Base-by-base conservation (phyloP, 257 asterid genomes). In the Petrea volubilis region DNA sequence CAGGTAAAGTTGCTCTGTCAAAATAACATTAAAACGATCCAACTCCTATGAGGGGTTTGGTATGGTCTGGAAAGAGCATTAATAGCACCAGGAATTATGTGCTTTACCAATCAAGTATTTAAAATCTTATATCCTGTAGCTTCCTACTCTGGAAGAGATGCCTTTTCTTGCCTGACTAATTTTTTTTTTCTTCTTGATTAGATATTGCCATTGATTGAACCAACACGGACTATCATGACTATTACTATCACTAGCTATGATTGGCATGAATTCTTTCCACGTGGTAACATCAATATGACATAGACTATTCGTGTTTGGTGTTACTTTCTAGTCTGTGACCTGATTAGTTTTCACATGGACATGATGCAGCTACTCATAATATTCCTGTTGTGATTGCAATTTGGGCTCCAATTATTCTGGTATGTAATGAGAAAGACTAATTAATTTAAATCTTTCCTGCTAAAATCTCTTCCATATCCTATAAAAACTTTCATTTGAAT, bases 231-330 rank as follows among this genome's bases (percentile, higher is more conserved):
- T 11, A 90, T 95, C 66, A 84, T 95, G 99, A 55, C 60, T 68
- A 70, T 90, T 81, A 78, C 80, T 77, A 81, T 95, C 84, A 78
- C 82, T 77, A 81, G 59, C 81, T 95, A 87, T 65, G 97, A 95
- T 60, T 95, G 99, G 99, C 99, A 95, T 27, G 99, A 95, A 67
- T 86, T 95, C 82, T 92, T 92, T 63, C 99, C 99, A 28, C 80
- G 90, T 50, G 91, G 99, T 92, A 88, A 78, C 29, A 57, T 74
- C 70, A 62, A 66, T 66, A 38, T 60, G 60, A n/a, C 67, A 13
- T 57, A 33, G 36, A 63, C 36, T 28, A 56, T 36, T 60, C 60
- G 27, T 51, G 64, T 57, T 64, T 34, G 21, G 28, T 69, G 68
- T 43, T 70, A 51, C 64, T 51, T 43, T 64, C 18, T 23, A 65